These are phyloP conservation scores for Xylaria longipes DNA, from an alignment of 495 filamentous ascomycete genomes.

Conservation along the genomic window DNA sequence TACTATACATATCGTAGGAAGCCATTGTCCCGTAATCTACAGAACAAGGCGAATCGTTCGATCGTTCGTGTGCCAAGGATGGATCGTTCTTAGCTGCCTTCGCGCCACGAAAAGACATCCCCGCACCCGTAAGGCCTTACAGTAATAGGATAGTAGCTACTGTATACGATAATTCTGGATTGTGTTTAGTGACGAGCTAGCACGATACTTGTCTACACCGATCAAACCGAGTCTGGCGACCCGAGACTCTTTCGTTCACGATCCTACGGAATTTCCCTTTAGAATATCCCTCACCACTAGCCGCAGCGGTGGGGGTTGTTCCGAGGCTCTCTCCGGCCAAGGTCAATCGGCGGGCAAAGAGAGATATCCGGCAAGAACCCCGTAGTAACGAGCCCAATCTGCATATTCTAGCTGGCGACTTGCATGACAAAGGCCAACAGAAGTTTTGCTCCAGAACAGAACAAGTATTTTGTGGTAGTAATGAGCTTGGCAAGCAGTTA, in stretches of 20 bases:
- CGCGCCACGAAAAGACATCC: neutral
- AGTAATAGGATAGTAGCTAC: neutral
- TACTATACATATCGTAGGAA: neutral
- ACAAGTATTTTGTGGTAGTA: neutral
- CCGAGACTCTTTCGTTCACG: neutral
- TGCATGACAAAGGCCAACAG: slow-evolving; percentile 5
- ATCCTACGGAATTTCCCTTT: slow-evolving; percentile 16
- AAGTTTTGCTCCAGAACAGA: neutral
- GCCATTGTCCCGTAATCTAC: neutral
- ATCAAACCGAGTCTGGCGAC: neutral
- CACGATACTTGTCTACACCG: neutral
- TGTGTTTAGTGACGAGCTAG: neutral
- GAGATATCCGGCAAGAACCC: neutral
- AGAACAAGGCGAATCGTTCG: slow-evolving; percentile 1
- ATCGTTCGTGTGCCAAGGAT: slow-evolving; percentile 1
- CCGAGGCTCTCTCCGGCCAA: neutral
- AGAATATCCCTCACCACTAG: neutral
- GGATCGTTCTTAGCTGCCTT: neutral
- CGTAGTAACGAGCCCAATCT: neutral
- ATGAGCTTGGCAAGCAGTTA: neutral
- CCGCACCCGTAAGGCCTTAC: neutral
- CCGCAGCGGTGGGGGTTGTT: neutral
- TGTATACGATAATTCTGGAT: neutral
- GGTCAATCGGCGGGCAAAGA: slow-evolving; percentile 6
- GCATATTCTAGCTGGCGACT: neutral